phyloP scores from a whole-genome alignment of 73 alveolate species.

The Paraurostyla sp. region DNA sequence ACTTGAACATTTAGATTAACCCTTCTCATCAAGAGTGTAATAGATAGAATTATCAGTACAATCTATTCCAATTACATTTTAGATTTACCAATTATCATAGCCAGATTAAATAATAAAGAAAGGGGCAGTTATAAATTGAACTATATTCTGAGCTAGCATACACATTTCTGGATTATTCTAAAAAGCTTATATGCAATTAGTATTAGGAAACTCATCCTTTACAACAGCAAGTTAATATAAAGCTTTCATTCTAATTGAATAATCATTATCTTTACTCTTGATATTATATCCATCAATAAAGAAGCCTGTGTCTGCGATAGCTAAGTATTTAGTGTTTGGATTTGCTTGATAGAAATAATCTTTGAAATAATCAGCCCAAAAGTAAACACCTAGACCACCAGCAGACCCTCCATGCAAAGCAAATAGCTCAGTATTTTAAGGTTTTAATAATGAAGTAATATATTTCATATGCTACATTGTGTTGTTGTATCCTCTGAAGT shows the following conservation, averaged over 20 bases:
- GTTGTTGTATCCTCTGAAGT: neutral
- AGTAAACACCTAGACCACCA: neutral
- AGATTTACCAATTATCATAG: conserved; percentile 39
- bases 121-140: neutral
- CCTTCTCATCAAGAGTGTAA: neutral
- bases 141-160: neutral
- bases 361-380: conserved; percentile 13
- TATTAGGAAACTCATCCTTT: neutral
- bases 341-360: neutral
- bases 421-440: too few relatives aligned
- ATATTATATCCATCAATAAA: neutral
- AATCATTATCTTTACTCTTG: conserved; percentile 14
- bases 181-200: neutral
- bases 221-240: neutral
- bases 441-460: too few relatives aligned
- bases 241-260: neutral
- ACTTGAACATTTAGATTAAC: neutral
- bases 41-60: neutral
- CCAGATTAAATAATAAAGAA: conserved; percentile 9
- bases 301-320: conserved; percentile 26
- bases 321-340: neutral
- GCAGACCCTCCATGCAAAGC: too few relatives aligned
- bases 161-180: neutral
- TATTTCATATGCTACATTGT: neutral
- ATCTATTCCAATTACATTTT: neutral